These are phyloP conservation scores for Penicillium malachiteum DNA, from an alignment of 495 filamentous ascomycete species.

Conservation along the genomic window DNA sequence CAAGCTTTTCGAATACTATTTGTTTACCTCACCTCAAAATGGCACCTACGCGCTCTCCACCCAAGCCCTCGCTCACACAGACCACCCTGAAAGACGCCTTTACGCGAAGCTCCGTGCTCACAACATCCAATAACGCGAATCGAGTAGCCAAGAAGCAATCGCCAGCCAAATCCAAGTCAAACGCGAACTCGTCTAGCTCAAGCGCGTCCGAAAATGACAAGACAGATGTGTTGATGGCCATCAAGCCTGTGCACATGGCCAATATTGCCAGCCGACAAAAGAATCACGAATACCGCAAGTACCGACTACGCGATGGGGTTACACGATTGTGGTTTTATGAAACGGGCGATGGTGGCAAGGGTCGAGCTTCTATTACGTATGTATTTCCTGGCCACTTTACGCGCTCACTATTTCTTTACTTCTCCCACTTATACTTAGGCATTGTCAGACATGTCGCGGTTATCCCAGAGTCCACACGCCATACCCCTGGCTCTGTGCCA, in stretches of 20 bases:
- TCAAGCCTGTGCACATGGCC: constrained; percentile 33
- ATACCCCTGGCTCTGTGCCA: constrained; percentile 30
- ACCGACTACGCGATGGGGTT: constrained; percentile 30
- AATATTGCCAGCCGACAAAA: constrained; percentile 33
- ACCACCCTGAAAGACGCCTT: neutral
- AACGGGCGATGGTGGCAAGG: constrained; percentile 15
- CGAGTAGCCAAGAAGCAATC: neutral
- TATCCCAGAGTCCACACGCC: constrained; percentile 11
- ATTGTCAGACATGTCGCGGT: constrained; percentile 12
- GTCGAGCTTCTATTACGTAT: constrained; percentile 1
- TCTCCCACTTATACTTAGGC: neutral
- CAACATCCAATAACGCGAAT: neutral
- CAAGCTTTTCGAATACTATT: neutral
- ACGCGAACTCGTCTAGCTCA: neutral
- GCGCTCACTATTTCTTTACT: neutral
- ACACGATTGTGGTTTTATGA: constrained; percentile 38
- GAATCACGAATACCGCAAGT: constrained; percentile 41
- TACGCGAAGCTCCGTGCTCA: neutral
- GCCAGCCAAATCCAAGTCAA: neutral
- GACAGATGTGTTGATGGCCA: constrained; percentile 33
- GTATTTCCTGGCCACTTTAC: constrained; percentile 7
- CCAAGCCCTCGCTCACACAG: neutral
- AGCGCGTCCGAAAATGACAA: neutral
- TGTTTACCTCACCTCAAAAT: neutral
- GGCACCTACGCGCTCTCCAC: neutral